Base-by-base conservation (phyloP, 1,139 yeast genomes). In the Magnusiomyces tetraspermus region DNA sequence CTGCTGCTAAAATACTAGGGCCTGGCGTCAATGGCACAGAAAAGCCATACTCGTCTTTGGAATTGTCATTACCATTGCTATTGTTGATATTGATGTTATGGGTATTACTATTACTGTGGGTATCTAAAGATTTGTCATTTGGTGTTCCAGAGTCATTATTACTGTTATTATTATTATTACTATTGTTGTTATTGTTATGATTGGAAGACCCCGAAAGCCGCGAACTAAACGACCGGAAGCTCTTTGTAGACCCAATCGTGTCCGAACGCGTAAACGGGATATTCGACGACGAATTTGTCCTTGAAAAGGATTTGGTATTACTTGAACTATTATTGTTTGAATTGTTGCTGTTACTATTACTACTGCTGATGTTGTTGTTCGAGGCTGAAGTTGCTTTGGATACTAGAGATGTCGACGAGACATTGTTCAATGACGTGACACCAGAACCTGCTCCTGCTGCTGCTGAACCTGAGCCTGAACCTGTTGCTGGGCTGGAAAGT, bases 161-260 rank as follows among this genome's bases (percentile, higher is more conserved):
- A n/a, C n/a, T n/a, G n/a, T n/a, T n/a, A n/a, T n/a, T n/a, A n/a
- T n/a, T n/a, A n/a, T n/a, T n/a, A n/a, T n/a, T n/a, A n/a, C n/a
- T n/a, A n/a, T n/a, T n/a, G n/a, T n/a, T n/a, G n/a, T n/a, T n/a
- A n/a, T n/a, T n/a, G n/a, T n/a, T n/a, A n/a, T n/a, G 53, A 30
- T 33, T 45, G 46, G 40, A 45, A 33, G 42, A 13, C 10, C 59
- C 61, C 10, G 63, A 59, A 41, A 54, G 54, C 43, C 64, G 58
- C 21, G 72, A 67, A 31, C 70, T 60, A 46, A 65, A 60, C 21
- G 72, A 67, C 49, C 68, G 60, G 28, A 58, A 55, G 5, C 72
- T 68, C 52, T 67, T 61, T 13, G 72, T 60, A 31, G 74, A 70
- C 33, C 71, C 71, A 55, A 70, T 73, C 6, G 76, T 72, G 56